phyloP scores from a whole-genome alignment of 495 filamentous ascomycete species.

The Oidiodendron maius region DNA sequence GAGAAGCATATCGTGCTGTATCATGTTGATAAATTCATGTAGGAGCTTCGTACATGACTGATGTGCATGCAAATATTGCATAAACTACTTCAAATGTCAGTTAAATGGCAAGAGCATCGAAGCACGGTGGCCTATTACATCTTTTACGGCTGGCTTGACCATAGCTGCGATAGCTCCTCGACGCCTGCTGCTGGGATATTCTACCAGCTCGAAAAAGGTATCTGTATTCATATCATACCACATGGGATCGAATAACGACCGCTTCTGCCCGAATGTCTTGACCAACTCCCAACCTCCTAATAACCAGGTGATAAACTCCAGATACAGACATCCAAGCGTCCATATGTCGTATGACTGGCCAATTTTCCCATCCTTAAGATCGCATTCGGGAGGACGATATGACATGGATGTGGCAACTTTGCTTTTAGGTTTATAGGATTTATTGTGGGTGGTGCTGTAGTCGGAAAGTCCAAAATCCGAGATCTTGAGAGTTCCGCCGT shows the following conservation, averaged over 20 bases:
- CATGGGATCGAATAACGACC: no score
- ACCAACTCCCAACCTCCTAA: background rate
- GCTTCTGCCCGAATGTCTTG: background rate
- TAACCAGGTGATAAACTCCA: conserved; percentile 28
- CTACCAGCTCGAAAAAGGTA: conserved; percentile 1
- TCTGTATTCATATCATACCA: background rate
- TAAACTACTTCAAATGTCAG: no score
- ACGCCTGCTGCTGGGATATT: no score
- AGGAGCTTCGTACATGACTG: no score
- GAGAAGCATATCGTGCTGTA: no score
- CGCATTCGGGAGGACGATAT: conserved; percentile 36
- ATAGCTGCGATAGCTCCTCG: no score
- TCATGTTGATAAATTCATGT: no score
- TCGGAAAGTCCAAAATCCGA: conserved; percentile 14
- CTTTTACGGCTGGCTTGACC: no score
- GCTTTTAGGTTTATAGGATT: background rate
- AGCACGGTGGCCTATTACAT: no score
- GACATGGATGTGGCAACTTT: conserved; percentile 9
- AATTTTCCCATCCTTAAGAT: no score
- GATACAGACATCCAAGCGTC: conserved; percentile 36
- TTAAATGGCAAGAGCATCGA: no score
- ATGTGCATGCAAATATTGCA: no score
- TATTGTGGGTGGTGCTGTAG: background rate
- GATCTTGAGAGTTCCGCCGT: conserved; percentile 8
- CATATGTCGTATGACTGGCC: conserved; percentile 32